Conservation (phyloP, 371 early-diverging fungal species). For the Funneliformis caledonium region DNA sequence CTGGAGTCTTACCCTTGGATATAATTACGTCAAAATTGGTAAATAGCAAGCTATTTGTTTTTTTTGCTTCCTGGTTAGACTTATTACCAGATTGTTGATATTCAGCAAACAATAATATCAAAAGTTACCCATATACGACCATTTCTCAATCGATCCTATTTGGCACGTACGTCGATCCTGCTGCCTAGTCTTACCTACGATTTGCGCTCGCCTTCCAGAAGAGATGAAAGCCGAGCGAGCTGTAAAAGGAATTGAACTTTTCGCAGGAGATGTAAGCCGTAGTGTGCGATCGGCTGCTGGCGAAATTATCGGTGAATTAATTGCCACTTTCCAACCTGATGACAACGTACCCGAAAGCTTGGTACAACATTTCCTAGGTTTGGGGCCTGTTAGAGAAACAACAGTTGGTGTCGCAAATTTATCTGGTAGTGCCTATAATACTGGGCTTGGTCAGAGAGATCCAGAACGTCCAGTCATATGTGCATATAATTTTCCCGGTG, state of each 20-base stretch:
- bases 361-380: slow-evolving; percentile 36
- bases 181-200: slow-evolving; percentile 51
- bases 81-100: slow-evolving; percentile 16
- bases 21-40: slow-evolving; percentile 54
- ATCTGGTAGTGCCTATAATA: slow-evolving; percentile 49
- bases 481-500: slow-evolving; percentile 59
- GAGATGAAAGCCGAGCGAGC: slow-evolving; percentile 49
- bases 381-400: slow-evolving; percentile 34
- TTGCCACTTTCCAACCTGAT: slow-evolving; percentile 55
- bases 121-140: slow-evolving; percentile 56
- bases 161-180: slow-evolving; percentile 65
- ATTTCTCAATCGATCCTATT: slow-evolving; percentile 57
- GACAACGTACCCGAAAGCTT: slow-evolving; percentile 43
- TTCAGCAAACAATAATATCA: slow-evolving; percentile 27
- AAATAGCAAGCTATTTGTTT: slow-evolving; percentile 33
- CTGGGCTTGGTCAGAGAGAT: slow-evolving; percentile 43
- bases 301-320: slow-evolving; percentile 58
- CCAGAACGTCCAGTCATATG: slow-evolving; percentile 57
- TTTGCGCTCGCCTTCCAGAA: slow-evolving; percentile 54
- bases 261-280: slow-evolving; percentile 57
- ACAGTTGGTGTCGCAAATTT: slow-evolving; percentile 29
- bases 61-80: not conserved
- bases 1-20: slow-evolving; percentile 48
- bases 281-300: slow-evolving; percentile 59
- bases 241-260: slow-evolving; percentile 53